Conservation (phyloP, 306 rosid species). For the Morella rubra region DNA sequence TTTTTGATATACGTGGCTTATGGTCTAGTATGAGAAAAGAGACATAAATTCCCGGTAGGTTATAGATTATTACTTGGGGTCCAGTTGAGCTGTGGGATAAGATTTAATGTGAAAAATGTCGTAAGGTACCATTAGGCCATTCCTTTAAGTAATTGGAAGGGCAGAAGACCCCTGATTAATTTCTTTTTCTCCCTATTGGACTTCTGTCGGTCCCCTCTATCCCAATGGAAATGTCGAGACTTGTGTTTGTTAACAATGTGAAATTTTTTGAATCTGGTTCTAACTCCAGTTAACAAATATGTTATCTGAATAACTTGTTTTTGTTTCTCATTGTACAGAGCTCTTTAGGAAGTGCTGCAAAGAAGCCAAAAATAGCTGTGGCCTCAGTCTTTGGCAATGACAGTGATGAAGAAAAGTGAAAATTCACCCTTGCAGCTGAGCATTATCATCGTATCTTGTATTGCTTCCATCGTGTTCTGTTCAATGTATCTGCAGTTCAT, state of each 20-base stretch:
- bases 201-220: neutral
- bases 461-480: constrained; percentile 10
- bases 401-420: constrained; percentile 62
- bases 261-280: neutral
- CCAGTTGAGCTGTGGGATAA: too few species aligned
- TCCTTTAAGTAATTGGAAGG: neutral
- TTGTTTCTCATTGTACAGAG: constrained; percentile 35
- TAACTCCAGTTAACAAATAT: neutral
- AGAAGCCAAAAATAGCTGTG: constrained; percentile 51
- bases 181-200: neutral
- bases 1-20: neutral
- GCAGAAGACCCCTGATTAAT: neutral
- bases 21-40: neutral
- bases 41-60: too few species aligned
- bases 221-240: neutral
- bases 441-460: constrained; percentile 18
- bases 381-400: constrained; percentile 69
- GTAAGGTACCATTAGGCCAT: neutral
- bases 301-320: constrained; percentile 1
- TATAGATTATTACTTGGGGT: too few species aligned
- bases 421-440: constrained; percentile 14
- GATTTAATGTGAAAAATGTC: neutral
- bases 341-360: constrained; percentile 44
- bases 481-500: neutral
- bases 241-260: neutral